Evolutionary conservation across 2,329 filamentous ascomycete genomes (phyloP).

Genomic region (Aspergillus sp.): DNA sequence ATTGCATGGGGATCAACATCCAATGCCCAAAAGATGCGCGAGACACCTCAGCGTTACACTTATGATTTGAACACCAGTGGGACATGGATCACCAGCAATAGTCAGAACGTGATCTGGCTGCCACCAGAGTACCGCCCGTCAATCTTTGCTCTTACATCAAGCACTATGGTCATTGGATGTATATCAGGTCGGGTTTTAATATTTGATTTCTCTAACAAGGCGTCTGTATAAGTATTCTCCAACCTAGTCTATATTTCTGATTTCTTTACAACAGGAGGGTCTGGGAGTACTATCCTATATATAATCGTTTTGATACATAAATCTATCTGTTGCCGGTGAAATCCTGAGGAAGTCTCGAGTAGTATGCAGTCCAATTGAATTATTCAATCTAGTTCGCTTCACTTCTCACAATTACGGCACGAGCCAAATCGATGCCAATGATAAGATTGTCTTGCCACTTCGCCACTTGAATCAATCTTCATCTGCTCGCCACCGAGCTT

Average conservation of each 20-base stretch:
- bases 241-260: neutral
- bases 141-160: neutral
- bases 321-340: neutral
- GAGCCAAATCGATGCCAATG: no score
- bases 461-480: no score
- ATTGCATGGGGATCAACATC: no score
- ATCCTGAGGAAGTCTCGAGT: neutral
- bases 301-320: neutral
- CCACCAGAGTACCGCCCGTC: neutral
- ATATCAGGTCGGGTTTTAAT: conserved; percentile 1
- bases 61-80: no score
- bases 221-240: neutral
- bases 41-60: no score
- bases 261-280: neutral
- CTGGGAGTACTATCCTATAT: neutral
- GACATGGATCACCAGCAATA: no score
- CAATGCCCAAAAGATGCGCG: no score
- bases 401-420: no score
- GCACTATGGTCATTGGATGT: conserved; percentile 1
- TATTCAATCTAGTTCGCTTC: no score
- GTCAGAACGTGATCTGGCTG: no score
- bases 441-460: no score
- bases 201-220: neutral
- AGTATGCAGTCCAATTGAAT: neutral
- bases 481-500: no score